Evolutionary conservation across 345 rosid species (phyloP), one percentile per base, ranked within the genome.

Genomic region (Eucalyptus guilfoylei): DNA sequence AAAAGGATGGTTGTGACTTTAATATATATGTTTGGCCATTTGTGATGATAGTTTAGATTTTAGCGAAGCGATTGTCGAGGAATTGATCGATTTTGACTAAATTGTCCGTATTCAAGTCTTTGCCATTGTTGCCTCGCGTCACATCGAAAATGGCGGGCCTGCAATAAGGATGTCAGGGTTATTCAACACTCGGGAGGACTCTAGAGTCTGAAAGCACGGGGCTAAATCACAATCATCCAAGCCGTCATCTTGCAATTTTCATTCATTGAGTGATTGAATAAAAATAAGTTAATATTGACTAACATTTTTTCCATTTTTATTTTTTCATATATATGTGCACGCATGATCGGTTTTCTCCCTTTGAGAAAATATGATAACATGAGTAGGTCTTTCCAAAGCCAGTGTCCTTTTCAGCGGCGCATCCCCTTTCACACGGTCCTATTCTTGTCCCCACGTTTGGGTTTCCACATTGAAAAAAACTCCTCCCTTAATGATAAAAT

Each of bases 141-240:
- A 21, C 28, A 5, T 34, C 23, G 80, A 9, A 34, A 34, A 34
- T 32, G 80, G 80, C 4, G 23, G 40, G 80, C 80, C 80, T 34
- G 3, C 1, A 34, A 10, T 0, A 4, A 32, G 24, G 1, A 34
- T 16, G 13, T 16, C 4, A 62, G 34, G 15, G 32, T 12, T 30
- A 28, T 64, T 76, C 47, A 76, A 76, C 83, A 3, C 83, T 6
- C 0, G 23, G n/a, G 81, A 72, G 15, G 83, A 76, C 15, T 76
- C 45, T 21, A 16, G 19, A 64, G 76, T 14, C 1, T 19, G 26
- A 3, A 44, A 19, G 11, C 28, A 7, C 5, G 83, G 5, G 83
- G 19, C 83, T 10, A 76, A 37, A 76, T 76, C 83, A 11, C 83
- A 37, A 34, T 37, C 47, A 11, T 37, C 14, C 14, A 72, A 72